phyloP scores from a whole-genome alignment of 2,329 filamentous ascomycete genomes.

The Hypoxylon sp. region DNA sequence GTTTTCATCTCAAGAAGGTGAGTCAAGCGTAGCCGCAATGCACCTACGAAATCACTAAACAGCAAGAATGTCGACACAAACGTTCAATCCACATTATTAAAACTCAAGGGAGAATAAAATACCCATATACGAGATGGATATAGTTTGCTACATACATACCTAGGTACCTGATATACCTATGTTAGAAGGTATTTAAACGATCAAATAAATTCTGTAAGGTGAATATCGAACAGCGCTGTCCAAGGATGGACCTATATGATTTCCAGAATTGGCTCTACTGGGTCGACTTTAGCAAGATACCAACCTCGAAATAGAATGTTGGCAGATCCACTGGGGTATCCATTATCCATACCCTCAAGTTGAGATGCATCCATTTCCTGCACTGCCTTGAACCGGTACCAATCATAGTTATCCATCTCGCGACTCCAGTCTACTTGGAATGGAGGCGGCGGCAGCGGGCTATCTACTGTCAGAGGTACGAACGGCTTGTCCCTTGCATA shows the following conservation, averaged over 20 bases:
- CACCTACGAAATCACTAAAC: too few relatives aligned
- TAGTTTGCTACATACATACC: too few relatives aligned
- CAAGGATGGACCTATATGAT: slow-evolving; percentile 12
- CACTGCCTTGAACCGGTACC: neutral
- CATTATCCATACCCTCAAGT: neutral
- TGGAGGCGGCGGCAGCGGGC: slow-evolving; percentile 1
- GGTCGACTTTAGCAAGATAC: slow-evolving; percentile 8
- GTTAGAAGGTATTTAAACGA: too few relatives aligned
- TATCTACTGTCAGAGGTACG: slow-evolving; percentile 6
- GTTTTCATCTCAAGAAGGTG: neutral
- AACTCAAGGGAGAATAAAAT: too few relatives aligned
- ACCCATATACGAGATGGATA: too few relatives aligned
- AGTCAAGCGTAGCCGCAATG: neutral
- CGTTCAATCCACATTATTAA: too few relatives aligned
- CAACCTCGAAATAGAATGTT: neutral
- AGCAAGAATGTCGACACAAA: too few relatives aligned
- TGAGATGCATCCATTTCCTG: neutral
- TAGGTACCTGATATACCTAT: too few relatives aligned
- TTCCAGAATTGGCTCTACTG: slow-evolving; percentile 7
- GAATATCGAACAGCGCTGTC: too few relatives aligned
- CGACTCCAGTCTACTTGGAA: neutral
- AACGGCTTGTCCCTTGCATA: slow-evolving; percentile 4
- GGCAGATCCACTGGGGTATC: too few relatives aligned
- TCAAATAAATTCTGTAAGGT: too few relatives aligned
- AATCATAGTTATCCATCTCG: neutral